These are phyloP conservation scores for Peronospora belbahrii DNA, from an alignment of 352 stramenopile genomes.

Conservation along the genomic window DNA sequence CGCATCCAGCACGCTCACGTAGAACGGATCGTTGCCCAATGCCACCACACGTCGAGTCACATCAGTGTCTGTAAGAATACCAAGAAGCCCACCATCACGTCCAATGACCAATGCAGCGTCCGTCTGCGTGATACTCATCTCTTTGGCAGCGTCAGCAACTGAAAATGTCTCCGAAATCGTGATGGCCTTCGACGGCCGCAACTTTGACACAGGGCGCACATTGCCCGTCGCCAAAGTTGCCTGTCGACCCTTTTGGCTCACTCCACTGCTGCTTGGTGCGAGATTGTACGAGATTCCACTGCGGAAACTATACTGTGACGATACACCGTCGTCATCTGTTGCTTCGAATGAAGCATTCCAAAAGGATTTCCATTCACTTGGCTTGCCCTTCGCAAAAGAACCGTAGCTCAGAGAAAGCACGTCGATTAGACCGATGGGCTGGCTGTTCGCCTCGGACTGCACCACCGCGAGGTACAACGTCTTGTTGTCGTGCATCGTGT, in stretches of 20 bases:
- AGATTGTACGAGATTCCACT: conserved; percentile 63
- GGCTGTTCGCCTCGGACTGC: conserved; percentile 53
- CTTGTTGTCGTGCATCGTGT: conserved; percentile 85
- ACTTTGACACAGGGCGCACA: conserved; percentile 87
- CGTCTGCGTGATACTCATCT: conserved; percentile 86
- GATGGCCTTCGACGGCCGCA: conserved; percentile 85
- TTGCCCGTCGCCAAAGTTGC: conserved; percentile 59
- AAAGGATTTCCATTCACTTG: conserved; percentile 85
- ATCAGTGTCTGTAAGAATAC: conserved; percentile 94
- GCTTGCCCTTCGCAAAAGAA: conserved; percentile 82
- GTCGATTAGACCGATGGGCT: conserved; percentile 76
- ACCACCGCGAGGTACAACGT: conserved; percentile 78
- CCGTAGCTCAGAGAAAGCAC: conserved; percentile 85
- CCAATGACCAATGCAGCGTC: conserved; percentile 92
- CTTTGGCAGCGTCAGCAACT: conserved; percentile 84
- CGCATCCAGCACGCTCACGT: conserved; percentile 74
- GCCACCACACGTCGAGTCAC: conserved; percentile 81
- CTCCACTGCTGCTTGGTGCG: conserved; percentile 23
- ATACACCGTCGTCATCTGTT: conserved; percentile 63
- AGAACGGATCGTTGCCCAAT: conserved; percentile 76
- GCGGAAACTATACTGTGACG: conserved; percentile 74
- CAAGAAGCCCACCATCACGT: conserved; percentile 80
- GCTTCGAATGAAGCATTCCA: conserved; percentile 86
- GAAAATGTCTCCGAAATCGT: conserved; percentile 81
- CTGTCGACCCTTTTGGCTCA: conserved; percentile 40